Base-by-base conservation (phyloP, 1,284 basidiomycete genomes). In the Rhodotorula sp. region DNA sequence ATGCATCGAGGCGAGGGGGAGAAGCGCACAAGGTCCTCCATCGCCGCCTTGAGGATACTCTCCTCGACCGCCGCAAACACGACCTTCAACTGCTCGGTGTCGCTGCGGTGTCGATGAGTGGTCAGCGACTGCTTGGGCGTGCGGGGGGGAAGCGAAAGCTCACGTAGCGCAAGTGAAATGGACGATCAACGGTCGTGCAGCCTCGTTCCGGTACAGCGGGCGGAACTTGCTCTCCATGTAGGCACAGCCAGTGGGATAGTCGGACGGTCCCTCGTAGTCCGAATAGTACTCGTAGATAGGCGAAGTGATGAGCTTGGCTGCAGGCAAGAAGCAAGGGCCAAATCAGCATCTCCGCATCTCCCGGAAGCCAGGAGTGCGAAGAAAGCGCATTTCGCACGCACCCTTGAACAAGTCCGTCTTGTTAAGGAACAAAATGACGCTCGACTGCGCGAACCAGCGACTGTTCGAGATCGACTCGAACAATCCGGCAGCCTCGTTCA, bases 331-430 rank as follows among this genome's bases (percentile, higher is more conserved):
- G 22, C 17, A 17, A 1, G 39, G 6, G 24, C 11, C 20, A 24
- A 10, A 13, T 27, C 24, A 46, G 7, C 10, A 2, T 1, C 32
- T 13, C 51, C 39, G 11, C 13, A n/a, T 20, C 13, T n/a, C n/a
- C n/a, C n/a, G n/a, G n/a, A 20, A 22, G 19, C 39, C 11, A 36
- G 39, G 13, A 44, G 39, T 4, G 13, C 3, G 34, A 27, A n/a
- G 24, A 24, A 24, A 30, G 27, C 1, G 2, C 7, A 32, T 32
- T 19, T 11, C 4, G 1, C 11, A 24, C 61, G 52, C 30, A 62
- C 61, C 61, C 44, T 62, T 62, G 61, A 62, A 64, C 22, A 58
- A 55, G 24, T 62, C 61, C 13, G 61, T 58, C 61, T 95, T 94
- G 86, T 95, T 77, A 49, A 77, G 62, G 66, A 78, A 77, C 30